These are phyloP conservation scores for Colletotrichum sp. DNA, from an alignment of 2,329 filamentous ascomycete species.

Conservation along the genomic window DNA sequence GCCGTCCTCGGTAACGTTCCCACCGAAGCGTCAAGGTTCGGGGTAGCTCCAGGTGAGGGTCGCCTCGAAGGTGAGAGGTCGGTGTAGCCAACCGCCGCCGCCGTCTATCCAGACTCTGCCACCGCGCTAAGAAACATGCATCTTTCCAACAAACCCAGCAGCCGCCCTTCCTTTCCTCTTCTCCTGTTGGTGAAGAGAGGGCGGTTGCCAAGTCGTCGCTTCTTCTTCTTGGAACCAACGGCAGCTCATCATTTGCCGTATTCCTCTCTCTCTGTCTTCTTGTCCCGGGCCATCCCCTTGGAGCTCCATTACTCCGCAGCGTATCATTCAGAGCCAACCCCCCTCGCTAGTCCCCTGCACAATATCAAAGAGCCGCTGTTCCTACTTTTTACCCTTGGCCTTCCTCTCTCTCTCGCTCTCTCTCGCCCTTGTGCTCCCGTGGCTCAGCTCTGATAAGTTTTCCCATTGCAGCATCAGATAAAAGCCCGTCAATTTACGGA, in stretches of 20 bases:
- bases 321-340: background rate
- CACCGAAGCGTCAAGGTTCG: background rate
- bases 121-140: background rate
- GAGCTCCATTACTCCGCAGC: slow-evolving; percentile 2
- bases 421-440: background rate
- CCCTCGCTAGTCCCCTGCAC: background rate
- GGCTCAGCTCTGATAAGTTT: background rate
- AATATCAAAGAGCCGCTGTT: background rate
- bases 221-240: background rate
- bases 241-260: background rate
- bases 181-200: background rate
- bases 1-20: background rate
- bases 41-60: slow-evolving; percentile 3
- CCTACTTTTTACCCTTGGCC: background rate
- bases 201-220: background rate
- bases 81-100: background rate
- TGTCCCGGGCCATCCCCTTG: background rate
- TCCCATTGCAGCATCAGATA: background rate
- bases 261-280: background rate
- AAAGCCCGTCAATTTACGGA: background rate
- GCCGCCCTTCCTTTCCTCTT: background rate
- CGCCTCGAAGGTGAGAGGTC: background rate
- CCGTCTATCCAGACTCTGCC: background rate
- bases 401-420: background rate
- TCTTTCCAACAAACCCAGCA: background rate